phyloP scores from a whole-genome alignment of 352 stramenopile genomes.

The Blastocystis sp. region DNA sequence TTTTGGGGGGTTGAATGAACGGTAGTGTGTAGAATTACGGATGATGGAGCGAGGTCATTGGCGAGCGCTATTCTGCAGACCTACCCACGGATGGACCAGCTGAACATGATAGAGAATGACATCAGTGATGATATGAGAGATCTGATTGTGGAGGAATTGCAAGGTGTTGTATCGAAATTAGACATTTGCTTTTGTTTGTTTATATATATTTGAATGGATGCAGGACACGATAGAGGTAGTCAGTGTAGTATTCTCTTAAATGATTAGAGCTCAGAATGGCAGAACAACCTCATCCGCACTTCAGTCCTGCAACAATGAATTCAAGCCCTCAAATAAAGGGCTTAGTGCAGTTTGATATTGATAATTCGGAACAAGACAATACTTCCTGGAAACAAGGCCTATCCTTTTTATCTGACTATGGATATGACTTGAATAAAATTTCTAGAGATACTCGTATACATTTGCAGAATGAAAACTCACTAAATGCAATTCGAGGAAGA shows the following conservation, averaged over 20 bases:
- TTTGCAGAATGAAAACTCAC: neutral
- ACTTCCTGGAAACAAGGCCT: constrained; percentile 3
- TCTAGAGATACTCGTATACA: neutral
- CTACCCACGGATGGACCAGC: constrained; percentile 8
- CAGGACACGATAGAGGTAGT: neutral
- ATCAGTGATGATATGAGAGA: constrained; percentile 12
- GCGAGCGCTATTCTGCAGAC: neutral
- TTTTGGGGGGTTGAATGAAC: neutral
- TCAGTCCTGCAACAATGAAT: no score
- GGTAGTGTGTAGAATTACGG: constrained; percentile 16
- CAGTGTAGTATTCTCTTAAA: no score
- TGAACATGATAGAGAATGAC: constrained; percentile 28
- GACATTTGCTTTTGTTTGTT: constrained; percentile 16
- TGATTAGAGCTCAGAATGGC: no score
- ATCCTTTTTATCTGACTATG: constrained; percentile 10
- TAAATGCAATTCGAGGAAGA: neutral
- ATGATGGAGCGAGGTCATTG: neutral
- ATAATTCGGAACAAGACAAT: neutral
- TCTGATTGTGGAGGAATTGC: neutral
- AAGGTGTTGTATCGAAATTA: neutral
- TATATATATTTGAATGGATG: neutral
- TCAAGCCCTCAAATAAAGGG: no score
- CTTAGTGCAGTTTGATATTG: no score
- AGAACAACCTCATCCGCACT: no score
- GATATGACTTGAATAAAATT: neutral